These are phyloP conservation scores for Beauveria sp. DNA, from an alignment of 2,329 filamentous ascomycete species.

Conservation along the genomic window DNA sequence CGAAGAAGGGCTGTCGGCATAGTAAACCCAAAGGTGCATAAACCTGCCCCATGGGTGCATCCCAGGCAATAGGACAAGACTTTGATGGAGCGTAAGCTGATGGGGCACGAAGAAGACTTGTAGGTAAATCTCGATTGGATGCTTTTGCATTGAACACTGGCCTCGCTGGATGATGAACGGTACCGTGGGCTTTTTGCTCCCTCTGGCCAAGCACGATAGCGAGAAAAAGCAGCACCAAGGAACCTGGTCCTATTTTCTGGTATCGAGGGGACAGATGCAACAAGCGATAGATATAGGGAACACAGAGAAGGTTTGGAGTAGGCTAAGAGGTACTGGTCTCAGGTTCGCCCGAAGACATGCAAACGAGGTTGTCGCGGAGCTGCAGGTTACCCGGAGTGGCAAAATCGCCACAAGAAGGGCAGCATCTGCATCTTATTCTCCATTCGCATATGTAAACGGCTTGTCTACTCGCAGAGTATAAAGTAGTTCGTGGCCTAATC, in stretches of 20 bases:
- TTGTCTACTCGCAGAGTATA: no score
- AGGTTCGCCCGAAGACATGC: slow-evolving; percentile 81
- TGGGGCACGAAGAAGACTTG: slow-evolving; percentile 57
- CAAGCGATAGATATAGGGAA: slow-evolving; percentile 49
- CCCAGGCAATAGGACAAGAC: slow-evolving; percentile 83
- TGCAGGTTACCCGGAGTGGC: slow-evolving; percentile 67
- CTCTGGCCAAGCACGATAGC: slow-evolving; percentile 74
- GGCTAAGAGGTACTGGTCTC: slow-evolving; percentile 83
- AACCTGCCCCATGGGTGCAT: slow-evolving; percentile 63
- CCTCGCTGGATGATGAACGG: slow-evolving; percentile 76
- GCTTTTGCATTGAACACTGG: slow-evolving; percentile 77
- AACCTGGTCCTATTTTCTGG: slow-evolving; percentile 60
- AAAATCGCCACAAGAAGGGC: slow-evolving; percentile 47
- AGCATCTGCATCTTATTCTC: neutral
- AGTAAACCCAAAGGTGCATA: slow-evolving; percentile 76
- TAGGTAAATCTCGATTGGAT: slow-evolving; percentile 73
- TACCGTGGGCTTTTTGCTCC: slow-evolving; percentile 75
- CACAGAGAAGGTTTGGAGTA: slow-evolving; percentile 72
- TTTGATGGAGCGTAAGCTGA: slow-evolving; percentile 64
- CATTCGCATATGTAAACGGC: neutral
- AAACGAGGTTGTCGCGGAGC: slow-evolving; percentile 57
- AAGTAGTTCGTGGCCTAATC: no score
- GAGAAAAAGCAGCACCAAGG: slow-evolving; percentile 26
- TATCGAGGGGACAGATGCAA: slow-evolving; percentile 73
- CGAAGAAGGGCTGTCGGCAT: no score